Base-by-base conservation (phyloP, 108 stramenopile species). In the Nitzschia inconspicua region DNA sequence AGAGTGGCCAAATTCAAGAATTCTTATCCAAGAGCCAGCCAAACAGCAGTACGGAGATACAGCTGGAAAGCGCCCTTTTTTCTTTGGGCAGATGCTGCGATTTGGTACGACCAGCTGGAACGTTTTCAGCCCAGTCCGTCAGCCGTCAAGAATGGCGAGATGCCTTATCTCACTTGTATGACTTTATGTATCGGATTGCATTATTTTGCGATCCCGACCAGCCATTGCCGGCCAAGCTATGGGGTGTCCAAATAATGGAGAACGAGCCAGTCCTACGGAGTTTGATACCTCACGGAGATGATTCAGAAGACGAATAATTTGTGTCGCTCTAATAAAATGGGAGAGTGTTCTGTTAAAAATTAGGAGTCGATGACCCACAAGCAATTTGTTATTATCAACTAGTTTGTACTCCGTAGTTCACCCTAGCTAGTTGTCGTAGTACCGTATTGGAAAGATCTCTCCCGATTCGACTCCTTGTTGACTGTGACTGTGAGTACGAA, bases 71-170 rank as follows among this genome's bases (percentile, higher is more conserved):
- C 14, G 86, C 86, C 4, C 42, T 88, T 24, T 52, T 88, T 23
- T 77, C 75, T 10, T 37, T 91, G 42, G 90, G 90, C 2, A 53
- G 86, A 54, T 87, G 86, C 48, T 60, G 81, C 22, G 90, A 91
- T 60, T 30, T 91, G 24, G 83, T 91, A 0, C 77, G 83, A 25
- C 90, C 90, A 9, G 90, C 90, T 4, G 86, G 90, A 18, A 60
- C 47, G 13, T 56, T 86, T 32, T 68, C 82, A 18, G 75, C 70
- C 1, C 65, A 77, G 18, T 71, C 64, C 18, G 85, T 87, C 10
- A 67, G 77, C 3, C 77, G 63, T n/a, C 52, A 49, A 22, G 76
- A 85, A 27, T 91, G 80, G 80, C 72, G 64, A 14, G 69, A 60
- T n/a, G 90, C 90, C 0, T 54, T 82, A 22, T 47, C 52, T 36